Evolutionary conservation across 2,329 filamentous ascomycete species (phyloP).

Genomic region (Penicillium sp.): DNA sequence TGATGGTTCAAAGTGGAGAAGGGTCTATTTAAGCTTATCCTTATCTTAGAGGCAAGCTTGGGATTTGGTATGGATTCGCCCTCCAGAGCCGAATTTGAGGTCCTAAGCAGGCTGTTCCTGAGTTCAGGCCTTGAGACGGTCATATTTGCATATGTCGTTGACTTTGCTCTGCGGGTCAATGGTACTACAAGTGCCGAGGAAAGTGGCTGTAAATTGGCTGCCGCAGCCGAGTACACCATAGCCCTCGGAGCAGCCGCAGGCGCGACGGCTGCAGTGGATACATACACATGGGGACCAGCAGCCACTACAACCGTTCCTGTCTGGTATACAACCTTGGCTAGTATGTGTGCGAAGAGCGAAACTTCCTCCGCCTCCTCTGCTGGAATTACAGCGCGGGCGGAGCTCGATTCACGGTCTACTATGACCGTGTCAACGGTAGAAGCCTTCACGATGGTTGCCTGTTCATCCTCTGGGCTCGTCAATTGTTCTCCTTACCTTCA

Average conservation of each 20-base stretch:
- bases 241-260: background rate
- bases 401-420: too few species aligned
- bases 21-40: constrained; percentile 28
- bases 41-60: constrained; percentile 5
- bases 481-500: constrained; percentile 57
- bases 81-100: background rate
- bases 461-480: constrained; percentile 35
- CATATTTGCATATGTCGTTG: background rate
- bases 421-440: too few species aligned
- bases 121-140: background rate
- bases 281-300: constrained; percentile 47
- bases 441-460: too few species aligned
- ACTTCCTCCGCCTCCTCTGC: too few species aligned
- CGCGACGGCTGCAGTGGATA: constrained; percentile 26
- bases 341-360: constrained; percentile 42
- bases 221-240: background rate
- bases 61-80: background rate
- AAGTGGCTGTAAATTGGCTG: background rate
- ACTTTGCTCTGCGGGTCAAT: background rate
- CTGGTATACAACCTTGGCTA: constrained; percentile 55
- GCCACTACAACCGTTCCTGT: constrained; percentile 52
- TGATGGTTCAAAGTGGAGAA: constrained; percentile 49
- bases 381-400: too few species aligned
- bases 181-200: background rate
- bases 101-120: background rate